phyloP scores from a whole-genome alignment of 768 basidiomycete species.

The Coprinopsis cinerea region DNA sequence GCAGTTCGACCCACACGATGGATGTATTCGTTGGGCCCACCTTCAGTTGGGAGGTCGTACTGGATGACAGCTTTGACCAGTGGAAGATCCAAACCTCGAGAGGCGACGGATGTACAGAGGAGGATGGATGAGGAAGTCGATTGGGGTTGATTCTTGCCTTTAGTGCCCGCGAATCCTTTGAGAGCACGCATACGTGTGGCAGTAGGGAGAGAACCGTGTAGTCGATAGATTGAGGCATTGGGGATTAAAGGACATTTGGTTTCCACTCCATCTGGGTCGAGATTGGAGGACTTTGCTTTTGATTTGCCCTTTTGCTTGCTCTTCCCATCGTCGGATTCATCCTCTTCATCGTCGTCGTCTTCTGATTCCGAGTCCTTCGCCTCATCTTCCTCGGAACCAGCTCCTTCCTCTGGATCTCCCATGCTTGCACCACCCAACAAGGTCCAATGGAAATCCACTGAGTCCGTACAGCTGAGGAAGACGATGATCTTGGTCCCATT shows the following conservation, averaged over 20 bases:
- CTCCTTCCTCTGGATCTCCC: slow-evolving; percentile 28
- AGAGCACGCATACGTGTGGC: slow-evolving; percentile 75
- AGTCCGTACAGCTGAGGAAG: slow-evolving; percentile 95
- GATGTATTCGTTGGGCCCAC: slow-evolving; percentile 92
- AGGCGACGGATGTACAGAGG: slow-evolving; percentile 94
- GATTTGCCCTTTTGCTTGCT: slow-evolving; percentile 1
- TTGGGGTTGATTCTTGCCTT: slow-evolving; percentile 18
- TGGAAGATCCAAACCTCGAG: slow-evolving; percentile 95
- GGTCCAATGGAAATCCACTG: slow-evolving; percentile 95
- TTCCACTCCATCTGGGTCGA: slow-evolving; percentile 41
- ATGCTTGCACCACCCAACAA: slow-evolving; percentile 70
- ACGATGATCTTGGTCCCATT: slow-evolving; percentile 77
- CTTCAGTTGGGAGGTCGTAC: slow-evolving; percentile 96
- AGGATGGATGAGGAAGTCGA: slow-evolving; percentile 57
- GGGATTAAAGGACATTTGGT: slow-evolving; percentile 75
- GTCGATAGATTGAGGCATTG: slow-evolving; percentile 72
- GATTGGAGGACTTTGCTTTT: slow-evolving; percentile 15
- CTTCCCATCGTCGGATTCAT: slow-evolving; percentile 23
- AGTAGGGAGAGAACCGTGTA: slow-evolving; percentile 90
- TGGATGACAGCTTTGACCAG: slow-evolving; percentile 93
- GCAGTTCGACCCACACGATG: slow-evolving; percentile 97
- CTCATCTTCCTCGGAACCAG: slow-evolving; percentile 11
- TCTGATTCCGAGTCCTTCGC: slow-evolving; percentile 21
- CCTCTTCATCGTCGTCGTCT: slow-evolving; percentile 19
- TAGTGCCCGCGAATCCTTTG: slow-evolving; percentile 64